Conservation (phyloP, 2,329 filamentous ascomycete genomes). For the Sporothrix schenckii region DNA sequence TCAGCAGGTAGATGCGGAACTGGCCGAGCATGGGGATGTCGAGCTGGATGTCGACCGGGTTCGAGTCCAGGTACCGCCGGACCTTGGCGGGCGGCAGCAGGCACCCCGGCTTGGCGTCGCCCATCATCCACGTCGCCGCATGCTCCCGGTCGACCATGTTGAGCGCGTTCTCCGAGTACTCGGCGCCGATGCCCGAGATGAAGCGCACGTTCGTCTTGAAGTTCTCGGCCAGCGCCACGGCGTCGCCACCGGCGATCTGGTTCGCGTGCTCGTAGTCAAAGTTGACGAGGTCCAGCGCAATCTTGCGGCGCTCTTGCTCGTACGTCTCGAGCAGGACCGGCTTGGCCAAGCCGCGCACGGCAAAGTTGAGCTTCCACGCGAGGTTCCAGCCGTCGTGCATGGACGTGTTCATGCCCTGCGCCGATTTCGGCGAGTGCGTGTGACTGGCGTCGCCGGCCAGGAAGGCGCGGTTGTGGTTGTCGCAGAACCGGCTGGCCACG, state of each 20-base stretch:
- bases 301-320: slow-evolving; percentile 64
- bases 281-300: slow-evolving; percentile 61
- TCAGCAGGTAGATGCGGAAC: slow-evolving; percentile 74
- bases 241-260: slow-evolving; percentile 60
- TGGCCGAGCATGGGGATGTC: slow-evolving; percentile 78
- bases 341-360: slow-evolving; percentile 59
- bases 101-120: slow-evolving; percentile 55
- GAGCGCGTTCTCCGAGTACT: slow-evolving; percentile 56
- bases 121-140: slow-evolving; percentile 42
- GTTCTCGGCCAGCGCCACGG: slow-evolving; percentile 62
- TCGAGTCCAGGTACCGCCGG: slow-evolving; percentile 74
- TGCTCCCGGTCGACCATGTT: slow-evolving; percentile 46
- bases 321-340: slow-evolving; percentile 62
- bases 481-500: slow-evolving; percentile 69
- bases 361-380: slow-evolving; percentile 62
- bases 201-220: slow-evolving; percentile 68
- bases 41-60: slow-evolving; percentile 75
- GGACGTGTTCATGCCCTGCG: slow-evolving; percentile 64
- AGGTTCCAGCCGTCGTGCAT: slow-evolving; percentile 67
- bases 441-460: slow-evolving; percentile 67
- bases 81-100: slow-evolving; percentile 69
- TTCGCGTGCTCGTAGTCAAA: slow-evolving; percentile 54
- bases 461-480: slow-evolving; percentile 62
- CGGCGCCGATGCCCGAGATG: slow-evolving; percentile 67
- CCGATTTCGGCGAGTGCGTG: slow-evolving; percentile 68